Evolutionary conservation across 129 eudicot genomes (phyloP), one percentile per base, ranked within the genome.

Genomic region (Helichrysum umbraculigerum): DNA sequence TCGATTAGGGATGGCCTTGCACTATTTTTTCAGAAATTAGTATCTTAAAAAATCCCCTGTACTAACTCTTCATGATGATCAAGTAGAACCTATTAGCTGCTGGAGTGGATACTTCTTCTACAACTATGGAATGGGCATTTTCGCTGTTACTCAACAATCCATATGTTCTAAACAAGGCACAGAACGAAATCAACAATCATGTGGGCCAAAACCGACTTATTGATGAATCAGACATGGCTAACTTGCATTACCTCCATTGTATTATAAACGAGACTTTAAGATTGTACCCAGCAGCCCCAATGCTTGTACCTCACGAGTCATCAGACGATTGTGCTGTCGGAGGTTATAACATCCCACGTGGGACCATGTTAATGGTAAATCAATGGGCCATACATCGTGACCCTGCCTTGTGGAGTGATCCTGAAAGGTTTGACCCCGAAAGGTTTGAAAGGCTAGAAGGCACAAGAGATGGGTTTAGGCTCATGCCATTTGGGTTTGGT

Each of bases 71-170:
- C 5, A 22, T 60, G 17, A 37, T 74, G n/a, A 58, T 73, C 11
- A 15, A 32, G 56, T 28, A 76, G 78, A 73, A 22, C 72, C 22
- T 82, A 52, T 29, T 82, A 20, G 21, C 72, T 2, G 82, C 80
- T 5, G 83, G 83, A 4, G 73, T 81, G 2, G 80, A 82, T 60
- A 82, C 89, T 25, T 70, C 83, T 28, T 7, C 84, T 2, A 50
- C 47, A n/a, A 87, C 84, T n/a, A 56, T 77, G 51, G 79, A 84
- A 72, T 75, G 85, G 77, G 60, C 66, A 21, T 21, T 81, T 68
- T 68, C 81, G 1, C 84, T 72, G 29, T 68, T 82, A 3, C 82
- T 82, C 34, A 82, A 77, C 68, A 62, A 82, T 51, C 75, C 82
- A 9, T 20, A 63, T 22, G 54, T 63, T 17, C 35, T 83, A 69